phyloP scores from a whole-genome alignment of 2,329 filamentous ascomycete genomes.

The Colletotrichum falcatum region DNA sequence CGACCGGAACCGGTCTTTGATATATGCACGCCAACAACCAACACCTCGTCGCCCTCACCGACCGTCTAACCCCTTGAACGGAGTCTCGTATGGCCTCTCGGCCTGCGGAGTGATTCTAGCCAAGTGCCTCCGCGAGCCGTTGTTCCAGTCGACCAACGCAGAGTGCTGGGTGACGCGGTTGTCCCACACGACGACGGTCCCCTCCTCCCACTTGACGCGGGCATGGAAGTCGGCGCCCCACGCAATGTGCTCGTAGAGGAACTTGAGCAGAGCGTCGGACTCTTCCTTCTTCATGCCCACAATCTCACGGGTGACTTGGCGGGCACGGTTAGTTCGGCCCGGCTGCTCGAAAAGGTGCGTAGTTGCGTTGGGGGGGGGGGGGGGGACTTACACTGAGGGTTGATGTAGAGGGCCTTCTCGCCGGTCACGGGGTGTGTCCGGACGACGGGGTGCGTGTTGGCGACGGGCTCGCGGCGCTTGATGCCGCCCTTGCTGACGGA shows the following conservation, averaged over 20 bases:
- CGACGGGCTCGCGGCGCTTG: conserved; percentile 39
- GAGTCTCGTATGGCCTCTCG: conserved; percentile 36
- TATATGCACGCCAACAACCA: not conserved
- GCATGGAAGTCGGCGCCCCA: conserved; percentile 40
- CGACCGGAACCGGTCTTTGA: not conserved
- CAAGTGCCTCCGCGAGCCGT: conserved; percentile 37
- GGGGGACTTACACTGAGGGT: conserved; percentile 34
- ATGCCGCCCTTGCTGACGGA: conserved; percentile 39
- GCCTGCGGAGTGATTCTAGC: conserved; percentile 39
- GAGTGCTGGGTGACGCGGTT: conserved; percentile 40
- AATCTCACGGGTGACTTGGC: conserved; percentile 39
- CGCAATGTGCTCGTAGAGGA: conserved; percentile 39
- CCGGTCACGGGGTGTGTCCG: conserved; percentile 38
- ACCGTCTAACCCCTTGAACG: conserved; percentile 33
- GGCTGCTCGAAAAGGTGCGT: no score
- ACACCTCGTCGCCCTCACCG: no score
- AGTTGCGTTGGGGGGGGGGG: no score
- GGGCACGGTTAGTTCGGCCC: not conserved
- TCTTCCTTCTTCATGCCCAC: conserved; percentile 40
- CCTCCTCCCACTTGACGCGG: conserved; percentile 40
- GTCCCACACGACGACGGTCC: conserved; percentile 39
- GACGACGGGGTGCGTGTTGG: conserved; percentile 36
- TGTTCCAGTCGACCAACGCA: conserved; percentile 38
- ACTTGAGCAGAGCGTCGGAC: conserved; percentile 38
- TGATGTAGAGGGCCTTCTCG: conserved; percentile 38